Percentiles rank a stretch among this genome's conserved stretches.
Conservation (phyloP, 148 eudicot genomes). For the Rheum nobile region DNA sequence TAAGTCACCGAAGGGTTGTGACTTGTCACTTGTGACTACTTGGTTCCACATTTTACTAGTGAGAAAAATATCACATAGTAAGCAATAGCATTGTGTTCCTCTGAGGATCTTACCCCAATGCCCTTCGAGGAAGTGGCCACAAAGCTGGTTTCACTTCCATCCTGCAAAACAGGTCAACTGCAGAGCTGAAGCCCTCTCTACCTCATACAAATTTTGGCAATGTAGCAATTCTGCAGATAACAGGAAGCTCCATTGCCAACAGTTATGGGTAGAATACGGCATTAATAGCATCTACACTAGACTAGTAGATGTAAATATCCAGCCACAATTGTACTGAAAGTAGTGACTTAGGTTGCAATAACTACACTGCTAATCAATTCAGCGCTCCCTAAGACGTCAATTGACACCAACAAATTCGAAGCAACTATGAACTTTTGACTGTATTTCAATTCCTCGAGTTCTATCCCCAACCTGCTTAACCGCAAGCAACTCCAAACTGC, state of each 20-base stretch:
- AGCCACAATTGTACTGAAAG: not conserved
- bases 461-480: not conserved
- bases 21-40: not conserved
- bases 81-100: not conserved
- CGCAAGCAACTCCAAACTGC: not conserved
- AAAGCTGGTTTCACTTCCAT: not conserved
- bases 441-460: not conserved
- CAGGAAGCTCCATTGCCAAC: not conserved
- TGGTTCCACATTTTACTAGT: not conserved
- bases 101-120: conserved; percentile 1
- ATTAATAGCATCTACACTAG: not conserved
- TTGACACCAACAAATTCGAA: not conserved
- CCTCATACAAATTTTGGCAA: not conserved
- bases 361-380: not conserved
- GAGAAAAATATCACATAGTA: not conserved
- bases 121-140: not conserved
- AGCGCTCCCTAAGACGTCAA: not conserved
- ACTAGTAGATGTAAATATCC: not conserved
- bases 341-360: not conserved
- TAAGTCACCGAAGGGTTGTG: not conserved
- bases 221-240: not conserved
- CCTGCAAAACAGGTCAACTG: not conserved
- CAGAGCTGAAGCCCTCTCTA: conserved; percentile 16
- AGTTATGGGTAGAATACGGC: not conserved
- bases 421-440: too few species aligned